Base-by-base conservation (phyloP, 768 basidiomycete species). In the Tylopilus intermedius region DNA sequence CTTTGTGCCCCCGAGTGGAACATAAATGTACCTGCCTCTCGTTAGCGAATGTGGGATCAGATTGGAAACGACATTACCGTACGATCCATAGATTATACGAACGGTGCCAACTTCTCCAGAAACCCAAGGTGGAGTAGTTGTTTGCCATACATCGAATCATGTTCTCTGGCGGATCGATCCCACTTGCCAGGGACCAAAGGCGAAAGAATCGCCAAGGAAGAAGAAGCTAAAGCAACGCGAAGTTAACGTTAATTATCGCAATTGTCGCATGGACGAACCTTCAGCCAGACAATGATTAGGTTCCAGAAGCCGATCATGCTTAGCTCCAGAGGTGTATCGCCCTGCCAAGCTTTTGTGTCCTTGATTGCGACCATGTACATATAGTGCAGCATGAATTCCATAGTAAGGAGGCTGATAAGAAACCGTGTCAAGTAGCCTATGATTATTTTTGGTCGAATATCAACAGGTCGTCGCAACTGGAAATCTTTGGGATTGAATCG, bases 131-230 rank as follows among this genome's bases (percentile, higher is more conserved):
- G 1, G 94, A 96, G 66, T 97, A 97, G 67, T 97, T 98, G 68
- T 98, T 99, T 21, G 84, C 89, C 84, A 97, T 88, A 64, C 96
- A 98, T n/a, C 96, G 81, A 11, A 99, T 79, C 96, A 97, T 96
- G 69, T 99, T 99, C 69, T 99, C 96, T 0, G 95, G 96, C 0
- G 93, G 88, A 61, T 96, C 91, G 32, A 97, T 79, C 0, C 90
- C 90, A 61, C 93, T 90, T 6, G 81, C 67, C 21, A 98, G 73
- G 2, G 94, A 86, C 93, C 94, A 97, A 18, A 96, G 72, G 2
- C 94, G 88, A 75, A 97, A 98, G 75, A 96, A 96, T 10, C 95
- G 80, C 95, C 95, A 97, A 0, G 94, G 90, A 21, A 97, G 80
- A 39, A 97, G 75, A 21, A 97, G 81, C 94, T 97, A 60, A 42